These are phyloP conservation scores for Cordyceps pruinosa DNA, from an alignment of 2,329 filamentous ascomycete species.

Conservation along the genomic window DNA sequence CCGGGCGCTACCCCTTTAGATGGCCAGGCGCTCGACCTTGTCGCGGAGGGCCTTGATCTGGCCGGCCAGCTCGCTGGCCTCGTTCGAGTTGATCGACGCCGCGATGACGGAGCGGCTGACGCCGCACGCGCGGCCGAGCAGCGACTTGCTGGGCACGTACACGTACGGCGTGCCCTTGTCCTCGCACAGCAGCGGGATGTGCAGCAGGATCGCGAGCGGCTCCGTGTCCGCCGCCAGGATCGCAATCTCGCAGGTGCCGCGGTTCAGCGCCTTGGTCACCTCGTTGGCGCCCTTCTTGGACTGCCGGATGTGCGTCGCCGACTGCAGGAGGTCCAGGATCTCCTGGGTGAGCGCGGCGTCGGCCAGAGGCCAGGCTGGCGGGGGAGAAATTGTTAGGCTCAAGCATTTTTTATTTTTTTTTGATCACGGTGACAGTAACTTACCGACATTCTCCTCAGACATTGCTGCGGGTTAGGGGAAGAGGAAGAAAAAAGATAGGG, in stretches of 20 bases:
- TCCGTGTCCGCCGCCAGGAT: conserved; percentile 81
- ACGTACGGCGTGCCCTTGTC: conserved; percentile 64
- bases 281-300: conserved; percentile 88
- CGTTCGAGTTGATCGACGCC: conserved; percentile 83
- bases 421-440: background rate
- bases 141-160: conserved; percentile 71
- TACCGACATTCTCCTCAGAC: conserved; percentile 23
- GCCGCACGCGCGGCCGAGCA: conserved; percentile 82
- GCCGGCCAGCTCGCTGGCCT: conserved; percentile 76
- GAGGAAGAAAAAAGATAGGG: background rate
- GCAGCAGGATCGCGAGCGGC: conserved; percentile 80
- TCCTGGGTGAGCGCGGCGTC: conserved; percentile 70
- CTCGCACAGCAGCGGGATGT: conserved; percentile 83
- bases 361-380: conserved; percentile 61
- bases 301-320: conserved; percentile 59
- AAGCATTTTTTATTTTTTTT: background rate
- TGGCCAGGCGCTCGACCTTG: conserved; percentile 92
- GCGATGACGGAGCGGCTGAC: conserved; percentile 84
- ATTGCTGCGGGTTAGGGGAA: conserved; percentile 13
- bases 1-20: conserved; percentile 48
- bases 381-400: background rate
- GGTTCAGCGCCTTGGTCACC: conserved; percentile 79
- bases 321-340: conserved; percentile 76
- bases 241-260: conserved; percentile 83
- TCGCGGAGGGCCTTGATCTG: conserved; percentile 88